Evolutionary conservation across 225 moss, liverwort and hornwort genomes (phyloP).

Genomic region (Straminergon stramineum): DNA sequence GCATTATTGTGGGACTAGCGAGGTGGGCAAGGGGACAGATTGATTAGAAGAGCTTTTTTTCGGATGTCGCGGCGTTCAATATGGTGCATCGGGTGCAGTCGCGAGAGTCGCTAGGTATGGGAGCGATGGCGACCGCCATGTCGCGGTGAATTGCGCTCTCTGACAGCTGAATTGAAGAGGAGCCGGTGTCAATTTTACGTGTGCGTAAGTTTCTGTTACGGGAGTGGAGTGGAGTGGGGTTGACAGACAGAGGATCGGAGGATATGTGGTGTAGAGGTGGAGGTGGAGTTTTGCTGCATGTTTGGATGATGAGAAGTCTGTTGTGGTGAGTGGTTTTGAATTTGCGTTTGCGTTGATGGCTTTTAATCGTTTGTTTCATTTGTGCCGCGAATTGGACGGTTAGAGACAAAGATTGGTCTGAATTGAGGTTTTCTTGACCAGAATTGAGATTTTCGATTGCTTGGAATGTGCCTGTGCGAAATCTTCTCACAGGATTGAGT

Average conservation of each 20-base stretch:
- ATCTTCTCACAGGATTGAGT: background rate
- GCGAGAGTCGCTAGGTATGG: background rate
- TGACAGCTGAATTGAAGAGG: background rate
- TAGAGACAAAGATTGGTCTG: background rate
- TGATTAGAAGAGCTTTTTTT: background rate
- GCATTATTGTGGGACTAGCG: constrained; percentile 1
- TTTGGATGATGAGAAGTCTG: background rate
- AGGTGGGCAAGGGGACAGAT: background rate
- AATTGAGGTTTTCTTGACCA: background rate
- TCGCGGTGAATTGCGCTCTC: background rate
- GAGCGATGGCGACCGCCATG: background rate
- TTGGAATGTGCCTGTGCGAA: background rate
- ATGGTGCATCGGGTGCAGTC: background rate
- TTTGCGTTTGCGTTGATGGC: background rate
- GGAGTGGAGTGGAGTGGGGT: background rate
- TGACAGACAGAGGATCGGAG: background rate
- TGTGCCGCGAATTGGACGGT: background rate
- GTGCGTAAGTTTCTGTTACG: background rate
- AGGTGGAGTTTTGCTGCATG: background rate
- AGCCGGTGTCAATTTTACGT: background rate
- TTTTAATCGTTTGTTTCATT: background rate
- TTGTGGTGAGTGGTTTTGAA: background rate
- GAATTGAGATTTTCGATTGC: background rate
- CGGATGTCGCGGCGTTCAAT: background rate
- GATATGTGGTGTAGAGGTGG: background rate